Evolutionary conservation across 2,329 filamentous ascomycete genomes (phyloP), one percentile per base, ranked within the genome.

Genomic region (Drechslerella stenobrocha): DNA sequence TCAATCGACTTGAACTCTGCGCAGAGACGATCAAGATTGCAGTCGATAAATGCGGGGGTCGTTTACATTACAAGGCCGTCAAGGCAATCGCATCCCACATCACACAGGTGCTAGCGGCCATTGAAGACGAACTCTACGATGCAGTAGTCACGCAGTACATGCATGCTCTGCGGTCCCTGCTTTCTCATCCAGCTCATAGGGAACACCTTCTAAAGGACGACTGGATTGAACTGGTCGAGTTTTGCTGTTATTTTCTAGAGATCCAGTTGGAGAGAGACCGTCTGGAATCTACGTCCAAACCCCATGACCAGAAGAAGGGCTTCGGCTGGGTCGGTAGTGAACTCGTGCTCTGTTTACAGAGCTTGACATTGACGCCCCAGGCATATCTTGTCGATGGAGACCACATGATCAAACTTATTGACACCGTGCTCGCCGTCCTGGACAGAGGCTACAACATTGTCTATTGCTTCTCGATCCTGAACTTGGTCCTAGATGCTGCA

Each of bases 81-180:
- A 82, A 86, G 72, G 84, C 87, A 3, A 79, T 96, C 13, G 80
- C 95, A 70, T 85, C 90, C 70, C 90, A 96, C 76, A 87, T 97
- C 67, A 86, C 84, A 2, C 85, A 96, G 70, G 84, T 85, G 15
- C 79, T 95, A 2, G 83, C 85, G 1, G 81, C 79, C 13, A 76
- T 81, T 0, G 82, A 85, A 55, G 84, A 84, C 11, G 81, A 79
- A 1, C 83, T 87, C 55, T 84, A 89, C 70, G 81, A 85, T 60
- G 86, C 87, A 9, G 80, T 98, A 3, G 78, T 85, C 22, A 81
- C 85, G 48, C 85, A 93, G 73, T 95, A 96, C 75, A 81, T 89
- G 71, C 95, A 89, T 77, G 83, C 85, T 18, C 78, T 98, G 71
- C 79, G 82, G 2, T 80, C 82, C 24, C 77, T 96, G 2, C 81